A percentile compares a stretch with the other conserved stretches of the same genome.
These are phyloP conservation scores for Phaeosphaeria sp. DNA, from an alignment of 2,329 filamentous ascomycete species.

Conservation along the genomic window DNA sequence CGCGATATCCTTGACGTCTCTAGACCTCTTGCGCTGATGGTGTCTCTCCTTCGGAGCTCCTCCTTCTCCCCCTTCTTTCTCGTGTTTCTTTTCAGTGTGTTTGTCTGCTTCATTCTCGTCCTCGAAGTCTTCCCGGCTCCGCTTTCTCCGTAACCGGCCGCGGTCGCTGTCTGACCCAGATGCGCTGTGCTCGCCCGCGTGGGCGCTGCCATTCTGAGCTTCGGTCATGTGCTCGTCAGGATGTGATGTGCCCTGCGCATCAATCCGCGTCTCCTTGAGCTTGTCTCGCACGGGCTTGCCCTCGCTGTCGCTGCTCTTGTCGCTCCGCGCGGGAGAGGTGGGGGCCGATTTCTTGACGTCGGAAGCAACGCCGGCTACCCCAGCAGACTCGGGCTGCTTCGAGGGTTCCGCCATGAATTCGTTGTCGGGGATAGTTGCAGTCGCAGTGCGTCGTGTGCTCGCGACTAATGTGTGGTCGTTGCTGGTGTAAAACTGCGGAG, in stretches of 20 bases:
- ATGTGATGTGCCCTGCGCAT: conserved; percentile 41
- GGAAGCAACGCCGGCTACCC: conserved; percentile 13
- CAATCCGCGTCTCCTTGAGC: conserved; percentile 68
- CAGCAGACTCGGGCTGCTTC: conserved; percentile 26
- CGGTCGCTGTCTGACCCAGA: conserved; percentile 47
- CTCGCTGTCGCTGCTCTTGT: conserved; percentile 54
- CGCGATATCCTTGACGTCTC: conserved; percentile 49
- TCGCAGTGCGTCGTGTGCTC: background rate
- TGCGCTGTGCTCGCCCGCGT: conserved; percentile 30
- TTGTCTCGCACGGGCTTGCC: conserved; percentile 67
- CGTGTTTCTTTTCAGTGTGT: conserved; percentile 41
- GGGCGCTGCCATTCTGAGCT: conserved; percentile 29
- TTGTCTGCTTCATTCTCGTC: conserved; percentile 44
- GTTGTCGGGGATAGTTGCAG: background rate
- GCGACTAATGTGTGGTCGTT: conserved; percentile 3
- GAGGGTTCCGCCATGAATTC: conserved; percentile 33
- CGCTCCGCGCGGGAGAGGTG: conserved; percentile 44
- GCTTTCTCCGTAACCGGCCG: conserved; percentile 52
- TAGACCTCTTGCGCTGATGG: conserved; percentile 56
- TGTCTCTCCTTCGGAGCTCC: conserved; percentile 32
- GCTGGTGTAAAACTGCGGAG: conserved; percentile 2
- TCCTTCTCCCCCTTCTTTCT: conserved; percentile 34
- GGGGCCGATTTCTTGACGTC: conserved; percentile 21
- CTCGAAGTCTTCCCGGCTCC: conserved; percentile 55
- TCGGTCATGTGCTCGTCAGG: conserved; percentile 33